Evolutionary conservation across 1,284 basidiomycete species (phyloP).

Genomic region (Cutaneotrichosporon arboriforme): DNA sequence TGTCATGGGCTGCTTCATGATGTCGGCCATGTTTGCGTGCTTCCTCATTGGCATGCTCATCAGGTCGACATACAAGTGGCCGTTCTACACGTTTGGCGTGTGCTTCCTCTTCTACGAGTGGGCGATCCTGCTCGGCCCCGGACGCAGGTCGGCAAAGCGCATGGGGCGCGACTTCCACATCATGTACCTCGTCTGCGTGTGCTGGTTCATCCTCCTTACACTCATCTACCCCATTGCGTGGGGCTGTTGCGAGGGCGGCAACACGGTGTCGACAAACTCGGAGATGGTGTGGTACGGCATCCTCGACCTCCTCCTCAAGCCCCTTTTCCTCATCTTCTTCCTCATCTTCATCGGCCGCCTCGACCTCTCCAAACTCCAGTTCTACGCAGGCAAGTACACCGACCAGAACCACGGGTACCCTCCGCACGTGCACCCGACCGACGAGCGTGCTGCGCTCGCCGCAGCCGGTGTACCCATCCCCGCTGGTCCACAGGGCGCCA

Average conservation of each 20-base stretch:
- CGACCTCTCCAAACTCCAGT: constrained; percentile 32
- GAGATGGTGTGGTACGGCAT: constrained; percentile 58
- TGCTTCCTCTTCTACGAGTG: constrained; percentile 53
- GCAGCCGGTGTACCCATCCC: neutral
- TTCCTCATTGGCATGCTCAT: constrained; percentile 56
- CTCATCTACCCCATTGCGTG: constrained; percentile 53
- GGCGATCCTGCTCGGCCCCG: constrained; percentile 46
- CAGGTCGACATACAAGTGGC: constrained; percentile 53
- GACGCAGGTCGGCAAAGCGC: constrained; percentile 32
- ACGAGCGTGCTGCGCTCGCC: neutral
- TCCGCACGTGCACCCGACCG: neutral
- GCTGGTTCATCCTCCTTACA: constrained; percentile 52
- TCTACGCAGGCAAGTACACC: constrained; percentile 26
- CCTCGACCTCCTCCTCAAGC: constrained; percentile 57
- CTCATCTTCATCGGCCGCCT: constrained; percentile 21
- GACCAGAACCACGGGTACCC: neutral
- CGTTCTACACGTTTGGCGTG: constrained; percentile 53
- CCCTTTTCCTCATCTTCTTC: constrained; percentile 30
- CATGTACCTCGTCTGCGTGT: constrained; percentile 36
- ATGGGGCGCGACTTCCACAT: constrained; percentile 43
- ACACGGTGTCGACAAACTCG: constrained; percentile 40
- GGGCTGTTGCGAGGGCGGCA: constrained; percentile 49
- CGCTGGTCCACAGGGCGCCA: neutral
- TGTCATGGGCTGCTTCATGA: constrained; percentile 56
- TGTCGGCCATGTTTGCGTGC: constrained; percentile 53